These are phyloP conservation scores for Emergomyces orientalis DNA, from an alignment of 2,329 filamentous ascomycete genomes.

Conservation along the genomic window DNA sequence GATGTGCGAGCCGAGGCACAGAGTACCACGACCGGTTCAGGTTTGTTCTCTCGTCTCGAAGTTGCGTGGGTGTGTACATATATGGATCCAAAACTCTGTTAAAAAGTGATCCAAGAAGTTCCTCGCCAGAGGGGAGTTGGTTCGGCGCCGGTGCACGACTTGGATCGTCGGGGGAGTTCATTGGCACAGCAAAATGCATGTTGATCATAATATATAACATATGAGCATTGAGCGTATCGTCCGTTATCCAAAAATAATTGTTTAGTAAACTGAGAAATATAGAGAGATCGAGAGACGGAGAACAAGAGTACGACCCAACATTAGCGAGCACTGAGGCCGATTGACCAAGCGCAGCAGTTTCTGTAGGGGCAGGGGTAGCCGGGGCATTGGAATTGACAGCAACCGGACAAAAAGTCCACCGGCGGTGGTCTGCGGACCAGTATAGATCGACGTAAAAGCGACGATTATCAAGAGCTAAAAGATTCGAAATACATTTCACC, in stretches of 20 bases:
- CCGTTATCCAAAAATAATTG: conserved; percentile 46
- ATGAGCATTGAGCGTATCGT: conserved; percentile 47
- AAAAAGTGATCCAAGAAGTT: conserved; percentile 42
- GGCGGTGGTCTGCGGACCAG: conserved; percentile 47
- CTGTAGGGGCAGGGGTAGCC: neutral
- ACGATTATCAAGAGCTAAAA: conserved; percentile 51
- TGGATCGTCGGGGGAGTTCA: conserved; percentile 34
- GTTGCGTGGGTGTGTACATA: conserved; percentile 45
- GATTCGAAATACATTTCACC: conserved; percentile 52
- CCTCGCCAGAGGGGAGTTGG: conserved; percentile 37
- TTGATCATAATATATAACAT: conserved; percentile 49
- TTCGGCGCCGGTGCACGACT: conserved; percentile 33
- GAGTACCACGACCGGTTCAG: conserved; percentile 52
- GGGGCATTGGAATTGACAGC: conserved; percentile 33
- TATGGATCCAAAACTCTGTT: conserved; percentile 41
- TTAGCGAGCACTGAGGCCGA: conserved; percentile 31
- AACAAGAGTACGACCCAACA: conserved; percentile 49
- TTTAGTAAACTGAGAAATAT: conserved; percentile 43
- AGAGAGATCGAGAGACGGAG: conserved; percentile 42
- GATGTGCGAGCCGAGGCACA: conserved; percentile 33
- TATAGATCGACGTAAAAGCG: conserved; percentile 53
- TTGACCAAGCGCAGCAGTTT: neutral
- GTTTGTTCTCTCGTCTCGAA: conserved; percentile 45
- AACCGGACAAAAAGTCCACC: conserved; percentile 55
- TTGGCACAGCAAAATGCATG: conserved; percentile 47